These are phyloP conservation scores for Pleomassaria siparia DNA, from an alignment of 2,329 filamentous ascomycete genomes.

Conservation along the genomic window DNA sequence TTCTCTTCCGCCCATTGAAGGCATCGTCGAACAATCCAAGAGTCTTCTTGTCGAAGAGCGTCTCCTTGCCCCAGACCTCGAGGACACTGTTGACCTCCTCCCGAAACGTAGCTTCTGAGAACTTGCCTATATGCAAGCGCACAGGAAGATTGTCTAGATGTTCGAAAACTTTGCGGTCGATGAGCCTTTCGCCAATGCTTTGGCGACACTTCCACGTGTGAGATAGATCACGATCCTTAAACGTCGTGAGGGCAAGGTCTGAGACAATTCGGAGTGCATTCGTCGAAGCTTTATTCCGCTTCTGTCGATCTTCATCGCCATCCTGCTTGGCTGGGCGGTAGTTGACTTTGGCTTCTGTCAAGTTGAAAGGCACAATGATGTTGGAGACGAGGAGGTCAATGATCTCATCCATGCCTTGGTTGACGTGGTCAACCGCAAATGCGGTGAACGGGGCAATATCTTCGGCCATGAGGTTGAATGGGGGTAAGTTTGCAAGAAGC, in stretches of 20 bases:
- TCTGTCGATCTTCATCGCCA: slow-evolving; percentile 21
- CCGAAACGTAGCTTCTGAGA: slow-evolving; percentile 64
- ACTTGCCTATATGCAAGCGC: slow-evolving; percentile 73
- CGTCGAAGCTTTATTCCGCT: slow-evolving; percentile 10
- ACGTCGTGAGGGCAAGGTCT: slow-evolving; percentile 72
- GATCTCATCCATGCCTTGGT: slow-evolving; percentile 82
- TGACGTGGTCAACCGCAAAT: slow-evolving; percentile 87
- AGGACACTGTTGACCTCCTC: slow-evolving; percentile 37
- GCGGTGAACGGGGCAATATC: slow-evolving; percentile 84
- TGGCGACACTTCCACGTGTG: slow-evolving; percentile 74
- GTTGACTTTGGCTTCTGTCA: slow-evolving; percentile 69
- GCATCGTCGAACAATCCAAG: slow-evolving; percentile 26
- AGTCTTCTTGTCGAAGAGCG: slow-evolving; percentile 33
- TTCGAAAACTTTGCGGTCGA: slow-evolving; percentile 70
- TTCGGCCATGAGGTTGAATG: slow-evolving; percentile 71
- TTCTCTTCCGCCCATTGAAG: slow-evolving; percentile 41
- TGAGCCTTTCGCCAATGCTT: slow-evolving; percentile 74
- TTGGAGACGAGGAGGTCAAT: slow-evolving; percentile 88
- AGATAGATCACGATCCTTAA: slow-evolving; percentile 23
- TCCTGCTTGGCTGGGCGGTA: slow-evolving; percentile 20
- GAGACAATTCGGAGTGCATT: slow-evolving; percentile 74
- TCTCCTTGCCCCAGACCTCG: slow-evolving; percentile 36
- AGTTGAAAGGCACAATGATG: slow-evolving; percentile 72
- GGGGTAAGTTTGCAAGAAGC: slow-evolving; percentile 78
- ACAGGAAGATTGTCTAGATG: slow-evolving; percentile 73